Evolutionary conservation across 305 asterid genomes (phyloP).

Genomic region (Withania somnifera): DNA sequence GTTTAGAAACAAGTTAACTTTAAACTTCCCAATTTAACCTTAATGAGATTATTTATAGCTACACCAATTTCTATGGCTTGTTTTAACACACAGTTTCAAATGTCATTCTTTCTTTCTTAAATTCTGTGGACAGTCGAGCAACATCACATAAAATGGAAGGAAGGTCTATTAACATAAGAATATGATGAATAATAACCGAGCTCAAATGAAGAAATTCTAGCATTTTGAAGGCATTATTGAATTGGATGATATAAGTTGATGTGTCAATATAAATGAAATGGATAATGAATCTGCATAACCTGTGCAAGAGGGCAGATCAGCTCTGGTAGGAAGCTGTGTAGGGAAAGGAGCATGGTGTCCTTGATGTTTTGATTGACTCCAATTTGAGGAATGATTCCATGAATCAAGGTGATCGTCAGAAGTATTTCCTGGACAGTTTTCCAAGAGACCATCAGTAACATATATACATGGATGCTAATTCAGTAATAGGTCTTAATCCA

Average conservation of each 20-base stretch:
- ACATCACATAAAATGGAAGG: background rate
- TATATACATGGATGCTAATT: constrained; percentile 1
- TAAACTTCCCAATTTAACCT: background rate
- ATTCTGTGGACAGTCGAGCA: background rate
- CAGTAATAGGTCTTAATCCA: background rate
- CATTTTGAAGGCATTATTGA: background rate
- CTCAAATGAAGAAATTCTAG: background rate
- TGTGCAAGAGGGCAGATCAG: constrained; percentile 87
- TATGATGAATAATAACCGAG: background rate
- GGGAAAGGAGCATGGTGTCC: constrained; percentile 59
- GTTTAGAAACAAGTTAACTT: background rate
- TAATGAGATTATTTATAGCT: background rate
- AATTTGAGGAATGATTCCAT: constrained; percentile 34
- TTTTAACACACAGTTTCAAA: background rate
- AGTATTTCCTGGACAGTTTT: constrained; percentile 35
- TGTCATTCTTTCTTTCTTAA: background rate
- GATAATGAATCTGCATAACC: constrained; percentile 25
- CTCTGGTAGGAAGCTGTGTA: constrained; percentile 83
- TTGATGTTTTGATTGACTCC: constrained; percentile 51
- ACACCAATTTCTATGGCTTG: background rate
- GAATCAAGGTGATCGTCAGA: constrained; percentile 42
- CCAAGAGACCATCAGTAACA: constrained; percentile 9
- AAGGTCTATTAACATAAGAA: background rate
- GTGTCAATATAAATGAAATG: background rate
- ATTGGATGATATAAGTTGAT: background rate